Evolutionary conservation across 768 basidiomycete genomes (phyloP), one percentile per base, ranked within the genome.

Genomic region (Psilocybe sp.): DNA sequence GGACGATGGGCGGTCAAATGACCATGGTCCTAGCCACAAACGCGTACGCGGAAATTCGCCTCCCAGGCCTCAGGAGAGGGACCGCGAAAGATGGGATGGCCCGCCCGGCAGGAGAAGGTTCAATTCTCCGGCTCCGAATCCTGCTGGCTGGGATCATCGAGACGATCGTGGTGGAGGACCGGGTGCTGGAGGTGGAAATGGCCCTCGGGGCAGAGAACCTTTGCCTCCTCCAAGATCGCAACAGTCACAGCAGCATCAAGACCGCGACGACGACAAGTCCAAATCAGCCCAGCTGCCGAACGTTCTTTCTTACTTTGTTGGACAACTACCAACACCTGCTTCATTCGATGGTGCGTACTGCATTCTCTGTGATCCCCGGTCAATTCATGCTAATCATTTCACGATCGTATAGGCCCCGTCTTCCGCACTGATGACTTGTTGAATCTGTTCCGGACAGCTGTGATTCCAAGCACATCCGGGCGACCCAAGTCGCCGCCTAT

Each of bases 401-500:
- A 15, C 4, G n/a, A 13, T 41, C 47, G 20, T 57, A 16, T 57
- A 95, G 93, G 93, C 4, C 94, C 94, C 8, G 79, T 92, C 35
- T 96, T 96, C 71, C 78, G 90, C 49, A 86, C 88, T 1, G 94
- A 97, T 28, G 93, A 96, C 65, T 72, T 96, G 35, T 87, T 98
- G 84, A 85, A 86, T 53, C 62, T 92, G 28, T 86, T 97, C 66
- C 78, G 83, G 33, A 89, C 82, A 60, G 88, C 90, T 42, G 82
- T 87, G 31, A 90, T 93, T 48, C 89, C 92, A 1, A 85, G 82
- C 51, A 77, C 64, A 40, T 64, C 68, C 40, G 72, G 78, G 10
- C 48, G 64, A 55, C 68, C 76, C 3, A 79, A 79, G 46, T 80
- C 84, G 11, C 81, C 85, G 4, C 82, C 83, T 5, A 78, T 82